Conservation (phyloP, 495 filamentous ascomycete species). For the Friedmanniomyces endolithicus region DNA sequence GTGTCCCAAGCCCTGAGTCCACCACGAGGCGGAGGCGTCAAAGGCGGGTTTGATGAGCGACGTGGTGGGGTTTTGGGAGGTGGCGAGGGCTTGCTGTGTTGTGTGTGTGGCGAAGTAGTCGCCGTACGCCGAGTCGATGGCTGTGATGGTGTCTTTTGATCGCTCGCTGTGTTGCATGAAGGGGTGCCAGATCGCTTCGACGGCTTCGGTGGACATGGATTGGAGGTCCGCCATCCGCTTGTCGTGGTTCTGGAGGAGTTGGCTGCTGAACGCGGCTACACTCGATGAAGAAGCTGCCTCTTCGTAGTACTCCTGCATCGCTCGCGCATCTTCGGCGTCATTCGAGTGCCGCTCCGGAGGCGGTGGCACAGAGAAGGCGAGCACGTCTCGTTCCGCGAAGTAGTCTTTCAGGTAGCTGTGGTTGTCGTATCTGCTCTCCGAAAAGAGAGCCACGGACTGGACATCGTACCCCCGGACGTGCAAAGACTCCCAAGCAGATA, state of each 20-base stretch:
- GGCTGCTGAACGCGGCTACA: slow-evolving; percentile 30
- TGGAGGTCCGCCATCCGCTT: slow-evolving; percentile 43
- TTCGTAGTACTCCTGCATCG: slow-evolving; percentile 52
- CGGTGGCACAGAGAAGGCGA: slow-evolving; percentile 38
- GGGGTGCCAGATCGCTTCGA: slow-evolving; percentile 60
- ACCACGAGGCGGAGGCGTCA: slow-evolving; percentile 73
- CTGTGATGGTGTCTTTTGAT: slow-evolving; percentile 44
- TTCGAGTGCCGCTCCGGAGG: slow-evolving; percentile 37
- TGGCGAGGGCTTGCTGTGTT: slow-evolving; percentile 7
- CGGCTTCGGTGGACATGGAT: slow-evolving; percentile 45
- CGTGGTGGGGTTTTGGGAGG: neutral
- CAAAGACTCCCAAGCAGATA: slow-evolving; percentile 65
- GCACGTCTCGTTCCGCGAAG: slow-evolving; percentile 47
- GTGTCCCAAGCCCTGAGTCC: slow-evolving; percentile 74
- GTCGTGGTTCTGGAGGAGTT: slow-evolving; percentile 32
- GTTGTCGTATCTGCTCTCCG: slow-evolving; percentile 49
- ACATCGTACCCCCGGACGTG: slow-evolving; percentile 63
- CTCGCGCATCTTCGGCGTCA: slow-evolving; percentile 34
- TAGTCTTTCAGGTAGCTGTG: slow-evolving; percentile 50
- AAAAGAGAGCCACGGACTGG: slow-evolving; percentile 50
- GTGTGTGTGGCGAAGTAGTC: slow-evolving; percentile 57
- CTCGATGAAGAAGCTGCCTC: slow-evolving; percentile 26
- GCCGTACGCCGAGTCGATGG: slow-evolving; percentile 63
- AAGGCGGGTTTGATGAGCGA: slow-evolving; percentile 49
- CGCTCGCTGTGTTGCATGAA: slow-evolving; percentile 66